Conservation (phyloP, 2,329 filamentous ascomycete species). For the Alternaria triticimaculans region DNA sequence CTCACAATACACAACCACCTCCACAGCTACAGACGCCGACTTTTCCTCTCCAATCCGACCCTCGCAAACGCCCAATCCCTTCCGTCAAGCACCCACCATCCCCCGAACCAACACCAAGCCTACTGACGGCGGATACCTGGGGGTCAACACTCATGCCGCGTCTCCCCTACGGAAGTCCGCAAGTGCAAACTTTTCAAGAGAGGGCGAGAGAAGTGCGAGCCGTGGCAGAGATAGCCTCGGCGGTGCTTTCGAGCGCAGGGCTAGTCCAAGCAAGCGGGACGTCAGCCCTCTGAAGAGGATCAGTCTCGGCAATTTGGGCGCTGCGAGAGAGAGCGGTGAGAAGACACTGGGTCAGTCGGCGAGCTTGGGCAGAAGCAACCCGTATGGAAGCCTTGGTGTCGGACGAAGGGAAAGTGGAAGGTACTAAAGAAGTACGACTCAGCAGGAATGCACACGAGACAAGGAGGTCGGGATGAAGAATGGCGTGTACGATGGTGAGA, state of each 20-base stretch:
- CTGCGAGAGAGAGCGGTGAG: slow-evolving; percentile 13
- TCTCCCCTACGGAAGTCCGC: slow-evolving; percentile 83
- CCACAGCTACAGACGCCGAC: slow-evolving; percentile 43
- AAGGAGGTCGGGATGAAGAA: neutral
- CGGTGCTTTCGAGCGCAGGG: slow-evolving; percentile 33
- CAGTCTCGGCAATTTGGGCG: slow-evolving; percentile 42
- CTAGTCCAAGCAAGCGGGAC: slow-evolving; percentile 46
- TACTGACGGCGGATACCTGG: slow-evolving; percentile 77
- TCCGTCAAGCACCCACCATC: slow-evolving; percentile 61
- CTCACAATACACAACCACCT: slow-evolving; percentile 46
- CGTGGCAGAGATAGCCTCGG: slow-evolving; percentile 26
- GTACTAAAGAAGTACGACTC: slow-evolving; percentile 10
- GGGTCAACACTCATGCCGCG: slow-evolving; percentile 78
- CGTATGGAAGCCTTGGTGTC: slow-evolving; percentile 33
- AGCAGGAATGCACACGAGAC: neutral
- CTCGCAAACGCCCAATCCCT: slow-evolving; percentile 53
- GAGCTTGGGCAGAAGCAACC: slow-evolving; percentile 24
- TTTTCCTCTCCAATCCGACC: slow-evolving; percentile 57
- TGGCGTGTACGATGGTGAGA: neutral
- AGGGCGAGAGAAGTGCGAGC: slow-evolving; percentile 27
- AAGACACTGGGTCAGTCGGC: slow-evolving; percentile 22
- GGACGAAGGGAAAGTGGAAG: slow-evolving; percentile 38
- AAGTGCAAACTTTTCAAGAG: slow-evolving; percentile 60
- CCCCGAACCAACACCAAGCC: slow-evolving; percentile 50
- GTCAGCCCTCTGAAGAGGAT: slow-evolving; percentile 55